phyloP scores from a whole-genome alignment of 2,329 filamentous ascomycete species.

The Metarhizium sp. region DNA sequence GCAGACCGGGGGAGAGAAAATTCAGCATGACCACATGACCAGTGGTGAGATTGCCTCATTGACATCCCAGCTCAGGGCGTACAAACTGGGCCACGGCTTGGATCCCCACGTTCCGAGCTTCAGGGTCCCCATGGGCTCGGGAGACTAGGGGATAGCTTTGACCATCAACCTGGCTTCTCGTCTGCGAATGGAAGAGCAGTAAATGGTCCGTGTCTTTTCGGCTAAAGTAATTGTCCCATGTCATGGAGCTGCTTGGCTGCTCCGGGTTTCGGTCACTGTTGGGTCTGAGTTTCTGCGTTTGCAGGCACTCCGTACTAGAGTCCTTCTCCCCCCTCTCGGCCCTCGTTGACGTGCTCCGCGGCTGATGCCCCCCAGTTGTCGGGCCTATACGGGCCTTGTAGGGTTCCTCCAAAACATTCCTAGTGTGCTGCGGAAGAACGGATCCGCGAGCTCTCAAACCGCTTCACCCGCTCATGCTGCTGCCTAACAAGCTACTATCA shows the following conservation, averaged over 20 bases:
- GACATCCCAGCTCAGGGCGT: neutral
- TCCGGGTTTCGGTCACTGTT: neutral
- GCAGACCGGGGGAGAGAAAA: constrained; percentile 3
- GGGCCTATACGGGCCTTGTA: neutral
- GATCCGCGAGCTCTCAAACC: neutral
- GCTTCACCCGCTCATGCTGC: neutral
- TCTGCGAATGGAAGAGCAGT: neutral
- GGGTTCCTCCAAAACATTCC: too few relatives aligned
- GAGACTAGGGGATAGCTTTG: neutral
- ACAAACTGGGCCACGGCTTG: neutral
- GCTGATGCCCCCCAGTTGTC: neutral
- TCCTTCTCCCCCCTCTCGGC: too few relatives aligned
- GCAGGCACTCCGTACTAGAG: too few relatives aligned
- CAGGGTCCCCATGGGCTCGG: constrained; percentile 1
- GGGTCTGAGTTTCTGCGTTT: neutral
- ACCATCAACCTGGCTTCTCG: neutral
- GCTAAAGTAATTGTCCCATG: neutral
- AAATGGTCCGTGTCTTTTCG: neutral
- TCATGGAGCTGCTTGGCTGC: neutral
- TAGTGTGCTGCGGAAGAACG: neutral
- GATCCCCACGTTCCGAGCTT: constrained; percentile 1
- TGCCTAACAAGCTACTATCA: neutral
- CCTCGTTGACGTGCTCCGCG: neutral
- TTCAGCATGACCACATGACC: constrained; percentile 10
- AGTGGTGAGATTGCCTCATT: constrained; percentile 7